Conservation (phyloP, 2,329 filamentous ascomycete species). For the Sporothrix dimorphospora region DNA sequence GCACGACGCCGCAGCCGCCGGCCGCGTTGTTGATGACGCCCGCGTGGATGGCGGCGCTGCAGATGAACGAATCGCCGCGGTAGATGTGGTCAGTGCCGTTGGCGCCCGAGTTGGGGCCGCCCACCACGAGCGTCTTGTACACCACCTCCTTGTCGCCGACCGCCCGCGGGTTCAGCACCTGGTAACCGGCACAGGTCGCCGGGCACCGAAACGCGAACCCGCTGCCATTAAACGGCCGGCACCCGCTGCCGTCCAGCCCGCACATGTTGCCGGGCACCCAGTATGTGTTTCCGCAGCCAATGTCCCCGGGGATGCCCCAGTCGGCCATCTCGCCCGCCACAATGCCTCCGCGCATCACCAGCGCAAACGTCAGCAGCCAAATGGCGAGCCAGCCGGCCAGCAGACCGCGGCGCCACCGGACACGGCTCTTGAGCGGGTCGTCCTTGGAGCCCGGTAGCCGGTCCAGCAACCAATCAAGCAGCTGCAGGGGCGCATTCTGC, state of each 20-base stretch:
- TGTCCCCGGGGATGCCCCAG: conserved; percentile 66
- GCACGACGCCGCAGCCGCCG: conserved; percentile 74
- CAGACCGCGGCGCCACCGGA: conserved; percentile 61
- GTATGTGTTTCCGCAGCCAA: conserved; percentile 70
- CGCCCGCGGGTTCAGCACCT: conserved; percentile 71
- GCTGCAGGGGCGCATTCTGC: conserved; percentile 66
- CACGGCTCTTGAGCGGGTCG: conserved; percentile 36
- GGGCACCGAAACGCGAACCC: conserved; percentile 76
- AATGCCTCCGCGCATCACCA: conserved; percentile 68
- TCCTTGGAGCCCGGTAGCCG: conserved; percentile 51
- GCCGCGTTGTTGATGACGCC: conserved; percentile 66
- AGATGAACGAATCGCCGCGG: conserved; percentile 81
- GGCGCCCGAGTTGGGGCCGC: conserved; percentile 58
- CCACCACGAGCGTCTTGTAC: conserved; percentile 68
- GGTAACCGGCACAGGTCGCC: conserved; percentile 68
- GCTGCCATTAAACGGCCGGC: conserved; percentile 72
- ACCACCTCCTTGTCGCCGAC: conserved; percentile 70
- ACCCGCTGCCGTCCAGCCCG: conserved; percentile 73
- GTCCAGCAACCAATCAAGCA: conserved; percentile 66
- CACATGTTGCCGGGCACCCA: conserved; percentile 74
- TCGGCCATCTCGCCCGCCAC: conserved; percentile 63
- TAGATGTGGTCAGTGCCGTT: conserved; percentile 62
- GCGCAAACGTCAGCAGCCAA: conserved; percentile 66
- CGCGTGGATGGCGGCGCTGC: conserved; percentile 74
- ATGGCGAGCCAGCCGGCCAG: conserved; percentile 61